A percentile compares a stretch with the other conserved stretches of the same genome.
These are phyloP conservation scores for Huiozyma sinensis DNA, from an alignment of 805 yeast species.

Conservation along the genomic window DNA sequence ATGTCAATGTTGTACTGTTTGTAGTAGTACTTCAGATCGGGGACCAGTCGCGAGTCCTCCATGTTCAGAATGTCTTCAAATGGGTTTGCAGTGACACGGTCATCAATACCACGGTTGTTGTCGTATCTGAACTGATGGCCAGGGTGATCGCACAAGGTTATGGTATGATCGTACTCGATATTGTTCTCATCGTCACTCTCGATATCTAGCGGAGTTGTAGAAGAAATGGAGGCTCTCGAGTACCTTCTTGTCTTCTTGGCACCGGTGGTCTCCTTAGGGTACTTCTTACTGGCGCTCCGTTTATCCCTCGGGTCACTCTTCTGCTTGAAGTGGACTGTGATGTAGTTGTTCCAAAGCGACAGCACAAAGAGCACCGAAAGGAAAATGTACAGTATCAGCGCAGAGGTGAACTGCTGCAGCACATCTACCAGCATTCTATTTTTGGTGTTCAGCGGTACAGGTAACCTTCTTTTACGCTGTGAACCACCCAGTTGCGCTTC, in stretches of 20 bases:
- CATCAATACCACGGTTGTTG: not conserved
- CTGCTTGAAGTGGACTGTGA: conserved; percentile 17
- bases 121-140: not conserved
- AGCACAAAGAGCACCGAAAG: conserved; percentile 19
- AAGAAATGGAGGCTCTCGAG: conserved; percentile 11
- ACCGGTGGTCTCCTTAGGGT: not conserved
- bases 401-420: conserved; percentile 5
- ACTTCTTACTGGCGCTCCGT: conserved; percentile 16
- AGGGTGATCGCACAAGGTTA: conserved; percentile 9
- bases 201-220: conserved; percentile 13
- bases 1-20: conserved; percentile 48
- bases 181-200: conserved; percentile 19
- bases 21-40: conserved; percentile 61
- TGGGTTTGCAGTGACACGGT: conserved; percentile 16
- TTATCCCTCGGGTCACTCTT: conserved; percentile 23
- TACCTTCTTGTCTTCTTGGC: conserved; percentile 7
- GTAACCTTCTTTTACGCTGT: not conserved
- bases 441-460: not conserved
- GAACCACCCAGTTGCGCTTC: not conserved
- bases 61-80: conserved; percentile 17
- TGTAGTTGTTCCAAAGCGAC: conserved; percentile 24
- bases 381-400: conserved; percentile 7
- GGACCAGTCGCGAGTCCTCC: conserved; percentile 29
- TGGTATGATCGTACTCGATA: conserved; percentile 23
- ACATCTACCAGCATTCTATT: conserved; percentile 1